Base-by-base conservation (phyloP, 441 rosid species). In the Theobroma grandiflorum region DNA sequence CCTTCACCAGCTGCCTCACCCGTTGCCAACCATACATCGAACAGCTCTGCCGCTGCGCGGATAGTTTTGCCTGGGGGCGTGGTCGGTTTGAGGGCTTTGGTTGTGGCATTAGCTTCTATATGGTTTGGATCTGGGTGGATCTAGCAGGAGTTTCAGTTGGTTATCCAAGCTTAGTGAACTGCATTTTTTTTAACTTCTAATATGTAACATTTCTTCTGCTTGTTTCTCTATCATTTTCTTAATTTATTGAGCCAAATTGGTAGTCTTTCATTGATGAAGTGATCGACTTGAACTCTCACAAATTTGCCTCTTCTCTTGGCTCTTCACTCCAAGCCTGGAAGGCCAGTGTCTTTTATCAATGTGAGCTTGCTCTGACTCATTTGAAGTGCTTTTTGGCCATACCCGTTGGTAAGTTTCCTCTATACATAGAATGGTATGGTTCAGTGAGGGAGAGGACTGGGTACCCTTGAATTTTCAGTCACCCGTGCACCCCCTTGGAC, bases 1-100 rank as follows among this genome's bases (percentile, higher is more conserved):
- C 89, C 90, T 35, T 8, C 89, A 8, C 86, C 89, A 20, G 50
- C 89, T 18, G 49, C 82, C 53, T 74, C 86, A 45, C 33, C 33
- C 38, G 57, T 63, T 22, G 83, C 83, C 65, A 61, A 81, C 49
- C 42, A 53, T 3, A 43, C 91, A 2, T 74, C 88, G 8, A 35
- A 81, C 14, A 40, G 75, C 57, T 87, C 95, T 33, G 71, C 80
- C 59, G 82, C 85, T 74, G 49, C 70, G 0, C 37, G 65, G 0
- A 3, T 52, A 70, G 63, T 74, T 61, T 80, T 45, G 70, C 74
- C 33, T 4, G 53, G 53, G 50, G 85, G 89, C 57, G 74, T 80
- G 7, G 9, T 26, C 2, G 80, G 74, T 58, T 78, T 81, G 7
- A 82, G 74, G 67, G 85, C 83, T 62, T 64, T 86, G 35, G 50